Percentiles rank a stretch among this genome's conserved stretches.
These are phyloP conservation scores for Fusarium sp. DNA, from an alignment of 2,329 filamentous ascomycete species.

Conservation along the genomic window DNA sequence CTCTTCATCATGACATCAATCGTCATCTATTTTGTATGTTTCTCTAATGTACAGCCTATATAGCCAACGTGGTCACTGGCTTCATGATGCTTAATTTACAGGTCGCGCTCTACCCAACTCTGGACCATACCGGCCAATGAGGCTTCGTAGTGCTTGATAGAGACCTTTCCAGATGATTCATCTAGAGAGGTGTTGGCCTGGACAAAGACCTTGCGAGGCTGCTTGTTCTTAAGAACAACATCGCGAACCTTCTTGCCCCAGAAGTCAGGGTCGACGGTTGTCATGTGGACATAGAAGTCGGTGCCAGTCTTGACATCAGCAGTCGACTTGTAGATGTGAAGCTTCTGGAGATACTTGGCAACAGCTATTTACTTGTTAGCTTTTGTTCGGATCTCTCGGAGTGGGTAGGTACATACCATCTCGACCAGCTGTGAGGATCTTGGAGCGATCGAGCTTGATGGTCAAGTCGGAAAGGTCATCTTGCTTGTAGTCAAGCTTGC, in stretches of 20 bases:
- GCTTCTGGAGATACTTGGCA: conserved; percentile 86
- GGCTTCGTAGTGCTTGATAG: conserved; percentile 86
- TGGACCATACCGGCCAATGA: conserved; percentile 83
- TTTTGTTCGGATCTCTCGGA: not conserved
- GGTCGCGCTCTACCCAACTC: conserved; percentile 77
- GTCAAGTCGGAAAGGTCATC: conserved; percentile 83
- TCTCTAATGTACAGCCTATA: conserved; percentile 33
- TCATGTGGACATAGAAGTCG: conserved; percentile 85
- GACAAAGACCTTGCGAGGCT: conserved; percentile 90
- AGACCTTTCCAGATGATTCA: conserved; percentile 74
- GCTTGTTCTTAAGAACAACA: conserved; percentile 79
- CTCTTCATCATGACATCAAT: conserved; percentile 6
- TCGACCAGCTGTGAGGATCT: conserved; percentile 86
- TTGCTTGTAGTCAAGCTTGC: conserved; percentile 77
- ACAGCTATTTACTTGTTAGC: conserved; percentile 67
- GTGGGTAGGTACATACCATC: conserved; percentile 58
- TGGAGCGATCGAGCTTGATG: conserved; percentile 84
- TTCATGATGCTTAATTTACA: conserved; percentile 49
- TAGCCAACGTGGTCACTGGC: not conserved
- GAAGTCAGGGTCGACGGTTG: conserved; percentile 81
- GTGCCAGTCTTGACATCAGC: conserved; percentile 84
- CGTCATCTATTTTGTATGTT: conserved; percentile 7
- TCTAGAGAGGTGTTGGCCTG: conserved; percentile 88
- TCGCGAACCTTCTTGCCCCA: conserved; percentile 84
- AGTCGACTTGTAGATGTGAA: conserved; percentile 92